phyloP scores from a whole-genome alignment of 495 filamentous ascomycete genomes.

The Hypoxylon lenormandii region DNA sequence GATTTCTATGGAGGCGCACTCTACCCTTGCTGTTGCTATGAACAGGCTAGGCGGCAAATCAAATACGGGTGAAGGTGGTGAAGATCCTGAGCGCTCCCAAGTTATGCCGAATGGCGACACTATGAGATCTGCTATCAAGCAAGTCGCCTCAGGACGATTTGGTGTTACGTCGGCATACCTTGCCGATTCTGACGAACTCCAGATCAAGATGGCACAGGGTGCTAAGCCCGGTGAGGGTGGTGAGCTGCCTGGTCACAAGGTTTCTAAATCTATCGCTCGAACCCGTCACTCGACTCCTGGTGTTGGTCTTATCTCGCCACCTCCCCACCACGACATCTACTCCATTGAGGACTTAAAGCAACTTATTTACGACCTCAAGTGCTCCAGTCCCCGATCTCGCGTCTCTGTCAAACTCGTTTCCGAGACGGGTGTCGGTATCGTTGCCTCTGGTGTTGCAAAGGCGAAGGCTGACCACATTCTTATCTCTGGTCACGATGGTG shows the following conservation, averaged over 20 bases:
- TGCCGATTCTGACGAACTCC: constrained; percentile 97
- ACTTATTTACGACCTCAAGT: constrained; percentile 98
- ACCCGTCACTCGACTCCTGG: constrained; percentile 99
- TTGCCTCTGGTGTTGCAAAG: constrained; percentile 97
- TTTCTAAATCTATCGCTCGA: constrained; percentile 93
- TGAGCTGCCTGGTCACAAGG: constrained; percentile 98
- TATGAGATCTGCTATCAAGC: constrained; percentile 99
- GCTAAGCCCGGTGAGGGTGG: constrained; percentile 99
- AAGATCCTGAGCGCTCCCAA: constrained; percentile 92
- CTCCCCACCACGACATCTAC: constrained; percentile 99
- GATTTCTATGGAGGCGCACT: constrained; percentile 99
- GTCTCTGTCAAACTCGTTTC: constrained; percentile 99
- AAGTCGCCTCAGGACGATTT: constrained; percentile 96
- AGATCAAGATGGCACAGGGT: constrained; percentile 99
- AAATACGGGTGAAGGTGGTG: constrained; percentile 98
- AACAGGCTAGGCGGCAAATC: constrained; percentile 98
- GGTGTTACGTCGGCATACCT: constrained; percentile 98
- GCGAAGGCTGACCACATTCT: constrained; percentile 98
- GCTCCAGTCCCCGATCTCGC: constrained; percentile 91
- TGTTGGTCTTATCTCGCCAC: constrained; percentile 97
- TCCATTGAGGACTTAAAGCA: constrained; percentile 99
- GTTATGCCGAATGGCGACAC: constrained; percentile 92
- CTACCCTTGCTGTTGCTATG: constrained; percentile 96
- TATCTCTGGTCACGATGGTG: constrained; percentile 98
- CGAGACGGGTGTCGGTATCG: constrained; percentile 97